Evolutionary conservation across 75 land plant species (phyloP), one percentile per base, ranked within the genome.

Genomic region (Adiantum capillusveneris): DNA sequence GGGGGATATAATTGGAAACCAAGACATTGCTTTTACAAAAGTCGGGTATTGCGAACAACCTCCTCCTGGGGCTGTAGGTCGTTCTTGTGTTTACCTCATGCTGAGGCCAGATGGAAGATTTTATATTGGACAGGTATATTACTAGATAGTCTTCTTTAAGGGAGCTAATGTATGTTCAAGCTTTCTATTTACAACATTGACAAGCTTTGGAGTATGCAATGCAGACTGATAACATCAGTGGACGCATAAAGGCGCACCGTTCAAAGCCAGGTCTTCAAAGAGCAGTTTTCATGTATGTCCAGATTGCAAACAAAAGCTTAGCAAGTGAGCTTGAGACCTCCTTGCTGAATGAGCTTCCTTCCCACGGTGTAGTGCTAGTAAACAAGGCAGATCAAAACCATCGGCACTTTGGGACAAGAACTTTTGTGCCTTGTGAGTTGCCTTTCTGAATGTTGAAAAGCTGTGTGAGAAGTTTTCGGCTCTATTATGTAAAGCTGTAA

Each of bases 321-420:
- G 98, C 91, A 5, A 75, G 85, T 67, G 78, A 86, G 64, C 44
- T 94, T 16, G 98, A 94, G 64, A 94, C 98, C 1, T 74, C 79
- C 48, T 81, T 94, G 41, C 90, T 94, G 41, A 81, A 89, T 58
- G 86, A 84, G 56, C 86, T 94, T n/a, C 78, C 81, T 31, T 44
- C 21, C 17, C 53, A 55, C 26, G 98, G 91, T 0, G 74, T 94
- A 24, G 46, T 48, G 7, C 81, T 94, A 17, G 67, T 73, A 26
- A 94, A 94, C 51, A 73, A 79, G 25, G 85, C 81, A 11, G 98
- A 94, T 72, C 85, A 93, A 20, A 79, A 74, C 56, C 98, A 94
- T 61, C 76, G 81, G 12, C 88, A 94, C 48, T 94, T 94, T 71
- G 98, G 92, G 43, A 77, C 83, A 27, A 26, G 16, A 22, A 19